Percentiles rank a stretch among this genome's conserved stretches.
These are phyloP conservation scores for Citrullus colocynthis DNA, from an alignment of 306 rosid genomes.

Conservation along the genomic window DNA sequence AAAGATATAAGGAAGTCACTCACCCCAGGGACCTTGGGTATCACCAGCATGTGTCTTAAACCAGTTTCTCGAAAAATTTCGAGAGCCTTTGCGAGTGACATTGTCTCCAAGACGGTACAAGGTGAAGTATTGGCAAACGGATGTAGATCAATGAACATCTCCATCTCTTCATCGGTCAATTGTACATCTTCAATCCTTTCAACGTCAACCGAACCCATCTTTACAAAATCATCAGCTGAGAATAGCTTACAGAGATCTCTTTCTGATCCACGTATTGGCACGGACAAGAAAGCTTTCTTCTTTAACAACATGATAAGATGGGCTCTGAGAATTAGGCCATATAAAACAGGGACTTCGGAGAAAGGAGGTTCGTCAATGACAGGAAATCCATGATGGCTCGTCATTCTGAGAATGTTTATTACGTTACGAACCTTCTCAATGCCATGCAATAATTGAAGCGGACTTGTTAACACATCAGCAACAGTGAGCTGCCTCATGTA, in stretches of 20 bases:
- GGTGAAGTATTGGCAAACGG: constrained; percentile 85
- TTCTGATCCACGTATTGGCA: constrained; percentile 23
- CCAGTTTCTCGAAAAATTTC: constrained; percentile 69
- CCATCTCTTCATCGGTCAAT: constrained; percentile 66
- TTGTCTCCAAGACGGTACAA: constrained; percentile 78
- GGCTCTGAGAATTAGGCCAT: constrained; percentile 65
- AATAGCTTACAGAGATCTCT: constrained; percentile 25
- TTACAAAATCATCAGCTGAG: constrained; percentile 58
- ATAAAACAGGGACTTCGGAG: constrained; percentile 45
- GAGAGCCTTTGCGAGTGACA: constrained; percentile 84
- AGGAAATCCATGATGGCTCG: constrained; percentile 85
- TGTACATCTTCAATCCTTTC: constrained; percentile 44
- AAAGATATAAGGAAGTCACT: constrained; percentile 23
- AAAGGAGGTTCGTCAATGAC: constrained; percentile 67
- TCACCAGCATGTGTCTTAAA: constrained; percentile 78
- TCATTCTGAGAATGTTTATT: constrained; percentile 45
- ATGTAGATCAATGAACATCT: constrained; percentile 79
- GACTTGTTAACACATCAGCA: constrained; percentile 66
- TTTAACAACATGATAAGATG: constrained; percentile 68
- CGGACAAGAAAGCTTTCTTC: constrained; percentile 47
- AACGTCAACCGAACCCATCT: constrained; percentile 42
- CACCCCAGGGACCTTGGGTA: constrained; percentile 72
- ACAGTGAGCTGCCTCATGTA: constrained; percentile 87
- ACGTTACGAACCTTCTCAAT: constrained; percentile 72
- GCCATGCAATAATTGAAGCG: constrained; percentile 68